Evolutionary conservation across 2,329 filamentous ascomycete genomes (phyloP).

Genomic region (Hysterium pulicare): DNA sequence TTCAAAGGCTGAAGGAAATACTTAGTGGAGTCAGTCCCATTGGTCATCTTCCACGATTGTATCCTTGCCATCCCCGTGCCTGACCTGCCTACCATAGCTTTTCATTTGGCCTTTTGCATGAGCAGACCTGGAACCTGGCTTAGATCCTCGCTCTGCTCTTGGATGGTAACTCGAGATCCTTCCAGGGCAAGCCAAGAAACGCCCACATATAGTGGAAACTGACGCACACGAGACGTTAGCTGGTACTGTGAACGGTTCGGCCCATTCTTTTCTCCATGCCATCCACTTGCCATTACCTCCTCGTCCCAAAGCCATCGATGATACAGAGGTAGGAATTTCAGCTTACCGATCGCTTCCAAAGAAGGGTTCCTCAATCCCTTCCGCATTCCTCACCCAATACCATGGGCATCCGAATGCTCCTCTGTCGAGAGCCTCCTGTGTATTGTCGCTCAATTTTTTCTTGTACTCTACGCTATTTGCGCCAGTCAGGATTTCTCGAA

Average conservation of each 20-base stretch:
- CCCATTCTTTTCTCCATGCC: no score
- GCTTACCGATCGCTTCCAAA: slow-evolving; percentile 70
- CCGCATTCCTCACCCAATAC: slow-evolving; percentile 62
- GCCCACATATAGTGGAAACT: slow-evolving; percentile 68
- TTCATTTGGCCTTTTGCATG: no score
- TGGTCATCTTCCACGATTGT: no score
- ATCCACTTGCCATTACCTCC: slow-evolving; percentile 1
- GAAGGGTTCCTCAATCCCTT: slow-evolving; percentile 63
- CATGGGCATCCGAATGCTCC: slow-evolving; percentile 78
- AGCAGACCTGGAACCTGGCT: slow-evolving; percentile 2
- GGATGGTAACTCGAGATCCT: slow-evolving; percentile 49
- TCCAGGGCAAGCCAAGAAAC: slow-evolving; percentile 60
- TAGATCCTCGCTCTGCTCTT: slow-evolving; percentile 29
- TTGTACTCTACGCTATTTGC: slow-evolving; percentile 51
- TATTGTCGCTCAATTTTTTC: slow-evolving; percentile 55
- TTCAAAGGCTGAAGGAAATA: no score
- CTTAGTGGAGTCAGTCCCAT: no score
- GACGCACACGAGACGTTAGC: background rate
- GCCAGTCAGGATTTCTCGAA: slow-evolving; percentile 54
- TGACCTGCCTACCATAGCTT: no score
- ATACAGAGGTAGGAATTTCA: background rate
- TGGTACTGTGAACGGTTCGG: no score
- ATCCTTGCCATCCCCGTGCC: no score
- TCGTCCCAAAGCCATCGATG: background rate
- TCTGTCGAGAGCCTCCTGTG: slow-evolving; percentile 57